phyloP scores from a whole-genome alignment of 2,329 filamentous ascomycete genomes.

The Aaosphaeria pasadenensis region DNA sequence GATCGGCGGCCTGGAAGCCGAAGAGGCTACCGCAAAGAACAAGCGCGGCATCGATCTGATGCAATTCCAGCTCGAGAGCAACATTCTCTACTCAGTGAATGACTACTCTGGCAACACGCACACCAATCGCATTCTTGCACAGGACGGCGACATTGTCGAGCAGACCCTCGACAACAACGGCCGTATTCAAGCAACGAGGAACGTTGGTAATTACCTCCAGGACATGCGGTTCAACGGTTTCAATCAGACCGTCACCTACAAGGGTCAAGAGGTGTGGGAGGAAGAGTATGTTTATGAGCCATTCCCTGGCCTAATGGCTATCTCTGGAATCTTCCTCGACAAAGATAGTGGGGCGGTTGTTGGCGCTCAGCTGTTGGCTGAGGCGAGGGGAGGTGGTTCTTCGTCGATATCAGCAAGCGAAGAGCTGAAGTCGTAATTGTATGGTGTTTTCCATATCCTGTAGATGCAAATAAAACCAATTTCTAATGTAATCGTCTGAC shows the following conservation, averaged over 20 bases:
- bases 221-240: slow-evolving; percentile 58
- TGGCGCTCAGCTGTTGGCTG: slow-evolving; percentile 52
- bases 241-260: slow-evolving; percentile 33
- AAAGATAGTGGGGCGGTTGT: slow-evolving; percentile 48
- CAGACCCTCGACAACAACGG: slow-evolving; percentile 55
- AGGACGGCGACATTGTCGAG: slow-evolving; percentile 56
- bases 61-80: slow-evolving; percentile 52
- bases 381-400: slow-evolving; percentile 52
- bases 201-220: slow-evolving; percentile 50
- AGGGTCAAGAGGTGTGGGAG: slow-evolving; percentile 49
- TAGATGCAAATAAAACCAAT: no score
- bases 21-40: slow-evolving; percentile 3
- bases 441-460: no score
- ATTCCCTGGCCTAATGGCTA: slow-evolving; percentile 45
- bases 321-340: slow-evolving; percentile 50
- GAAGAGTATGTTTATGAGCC: slow-evolving; percentile 55
- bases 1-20: slow-evolving; percentile 16
- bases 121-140: slow-evolving; percentile 56
- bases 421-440: slow-evolving; percentile 6
- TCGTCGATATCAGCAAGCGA: slow-evolving; percentile 47
- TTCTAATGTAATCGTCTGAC: no score
- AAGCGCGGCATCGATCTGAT: slow-evolving; percentile 30
- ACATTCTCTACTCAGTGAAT: slow-evolving; percentile 60
- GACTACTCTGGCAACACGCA: slow-evolving; percentile 54
- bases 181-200: slow-evolving; percentile 39